A percentile compares a stretch with the other conserved stretches of the same genome.
These are phyloP conservation scores for Aspergillus homomorphus DNA, from an alignment of 495 filamentous ascomycete species.

Conservation along the genomic window DNA sequence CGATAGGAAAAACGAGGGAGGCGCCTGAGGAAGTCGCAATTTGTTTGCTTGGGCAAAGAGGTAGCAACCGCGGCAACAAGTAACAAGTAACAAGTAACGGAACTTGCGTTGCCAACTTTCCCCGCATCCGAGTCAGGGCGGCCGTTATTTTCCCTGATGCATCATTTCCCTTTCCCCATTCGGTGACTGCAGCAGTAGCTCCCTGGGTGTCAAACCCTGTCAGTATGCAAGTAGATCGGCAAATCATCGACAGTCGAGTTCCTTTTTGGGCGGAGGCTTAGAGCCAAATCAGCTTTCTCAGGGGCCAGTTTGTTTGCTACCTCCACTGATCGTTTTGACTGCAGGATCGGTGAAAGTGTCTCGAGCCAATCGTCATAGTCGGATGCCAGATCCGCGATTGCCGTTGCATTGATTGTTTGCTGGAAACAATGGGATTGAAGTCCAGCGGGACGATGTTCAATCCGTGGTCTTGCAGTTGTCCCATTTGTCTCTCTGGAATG, in stretches of 20 bases:
- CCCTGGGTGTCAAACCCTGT: too few relatives aligned
- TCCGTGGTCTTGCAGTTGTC: neutral
- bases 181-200: too few relatives aligned
- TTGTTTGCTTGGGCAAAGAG: neutral
- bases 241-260: too few relatives aligned
- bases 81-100: neutral
- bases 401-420: neutral
- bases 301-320: neutral
- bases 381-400: neutral
- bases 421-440: neutral
- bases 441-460: neutral
- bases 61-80: neutral
- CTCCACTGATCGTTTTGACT: neutral
- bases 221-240: neutral
- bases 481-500: neutral
- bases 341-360: neutral
- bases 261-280: too few relatives aligned
- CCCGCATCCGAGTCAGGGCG: neutral
- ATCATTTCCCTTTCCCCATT: neutral
- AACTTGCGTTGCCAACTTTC: neutral
- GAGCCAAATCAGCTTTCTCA: neutral
- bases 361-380: neutral
- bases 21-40: neutral
- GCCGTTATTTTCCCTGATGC: neutral
- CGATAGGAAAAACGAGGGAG: neutral